phyloP scores from a whole-genome alignment of 2,329 filamentous ascomycete genomes.

The Calonectria pauciramosa region DNA sequence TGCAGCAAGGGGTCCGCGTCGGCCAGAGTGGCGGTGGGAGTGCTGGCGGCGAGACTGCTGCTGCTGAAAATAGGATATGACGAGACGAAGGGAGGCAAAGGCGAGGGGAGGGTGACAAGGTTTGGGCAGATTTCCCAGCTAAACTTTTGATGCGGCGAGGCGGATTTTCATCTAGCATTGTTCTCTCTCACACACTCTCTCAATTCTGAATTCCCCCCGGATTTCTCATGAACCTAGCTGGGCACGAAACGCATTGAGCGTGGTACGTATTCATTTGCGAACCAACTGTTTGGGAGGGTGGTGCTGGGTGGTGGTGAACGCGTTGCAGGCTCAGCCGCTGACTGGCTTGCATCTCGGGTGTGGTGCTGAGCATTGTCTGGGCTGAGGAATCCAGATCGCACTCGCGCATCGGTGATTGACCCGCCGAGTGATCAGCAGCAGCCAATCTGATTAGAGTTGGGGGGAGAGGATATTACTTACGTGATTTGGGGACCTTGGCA shows the following conservation, averaged over 20 bases:
- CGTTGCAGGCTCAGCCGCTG: neutral
- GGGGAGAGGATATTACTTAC: constrained; percentile 3
- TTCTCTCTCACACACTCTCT: neutral
- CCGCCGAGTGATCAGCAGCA: neutral
- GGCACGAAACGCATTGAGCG: neutral
- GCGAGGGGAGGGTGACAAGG: neutral
- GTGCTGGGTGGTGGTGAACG: neutral
- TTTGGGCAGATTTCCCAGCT: neutral
- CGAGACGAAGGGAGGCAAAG: neutral
- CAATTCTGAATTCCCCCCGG: neutral
- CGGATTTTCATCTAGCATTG: neutral
- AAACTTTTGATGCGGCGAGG: neutral
- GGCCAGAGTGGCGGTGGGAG: neutral
- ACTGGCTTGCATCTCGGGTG: neutral
- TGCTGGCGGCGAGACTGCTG: neutral
- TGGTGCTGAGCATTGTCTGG: no score
- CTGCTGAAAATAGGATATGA: constrained; percentile 2
- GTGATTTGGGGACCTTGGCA: constrained; percentile 2
- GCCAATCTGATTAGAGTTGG: constrained; percentile 8
- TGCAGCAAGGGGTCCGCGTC: neutral
- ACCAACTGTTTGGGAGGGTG: neutral
- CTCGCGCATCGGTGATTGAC: neutral
- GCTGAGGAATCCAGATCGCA: neutral
- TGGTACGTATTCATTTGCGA: neutral
- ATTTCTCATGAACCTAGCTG: neutral